Evolutionary conservation across 2,329 filamentous ascomycete species (phyloP).

Genomic region (Pseudogymnoascus sp.): DNA sequence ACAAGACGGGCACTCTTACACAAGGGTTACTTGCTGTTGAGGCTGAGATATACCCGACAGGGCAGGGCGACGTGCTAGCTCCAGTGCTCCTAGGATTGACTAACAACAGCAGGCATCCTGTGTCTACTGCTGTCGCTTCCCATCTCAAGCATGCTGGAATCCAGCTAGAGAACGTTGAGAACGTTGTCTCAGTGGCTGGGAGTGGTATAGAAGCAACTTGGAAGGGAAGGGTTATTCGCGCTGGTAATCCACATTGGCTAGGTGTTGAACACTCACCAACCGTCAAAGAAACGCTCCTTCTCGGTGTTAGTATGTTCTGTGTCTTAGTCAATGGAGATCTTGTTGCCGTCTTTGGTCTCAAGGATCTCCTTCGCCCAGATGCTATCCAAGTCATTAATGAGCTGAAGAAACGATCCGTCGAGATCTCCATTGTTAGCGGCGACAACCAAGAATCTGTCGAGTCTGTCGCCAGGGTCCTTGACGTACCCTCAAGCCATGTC

Average conservation of each 20-base stretch:
- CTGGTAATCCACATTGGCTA: constrained; percentile 46
- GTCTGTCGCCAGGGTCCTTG: constrained; percentile 32
- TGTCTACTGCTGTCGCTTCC: constrained; percentile 29
- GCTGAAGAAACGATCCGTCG: constrained; percentile 34
- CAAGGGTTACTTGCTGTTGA: too few species aligned
- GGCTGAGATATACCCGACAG: too few species aligned
- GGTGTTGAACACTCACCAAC: constrained; percentile 24
- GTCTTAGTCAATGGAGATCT: constrained; percentile 34
- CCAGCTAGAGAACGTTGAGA: constrained; percentile 21
- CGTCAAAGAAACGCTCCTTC: constrained; percentile 31
- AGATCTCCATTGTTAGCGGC: constrained; percentile 44
- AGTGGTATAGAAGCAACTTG: constrained; percentile 38
- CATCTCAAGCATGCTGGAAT: constrained; percentile 26
- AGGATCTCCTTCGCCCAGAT: constrained; percentile 40
- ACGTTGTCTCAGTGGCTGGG: constrained; percentile 36
- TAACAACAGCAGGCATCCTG: too few species aligned
- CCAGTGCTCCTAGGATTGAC: too few species aligned
- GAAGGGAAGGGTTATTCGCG: constrained; percentile 31
- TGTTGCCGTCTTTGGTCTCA: constrained; percentile 38
- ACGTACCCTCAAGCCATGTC: constrained; percentile 29
- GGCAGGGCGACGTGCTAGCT: too few species aligned
- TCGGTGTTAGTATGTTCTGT: constrained; percentile 41
- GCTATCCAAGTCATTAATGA: constrained; percentile 30
- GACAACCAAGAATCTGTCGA: constrained; percentile 46
- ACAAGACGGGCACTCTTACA: too few species aligned